Evolutionary conservation across 768 basidiomycete genomes (phyloP), one percentile per base, ranked within the genome.

Genomic region (Russula compacta): DNA sequence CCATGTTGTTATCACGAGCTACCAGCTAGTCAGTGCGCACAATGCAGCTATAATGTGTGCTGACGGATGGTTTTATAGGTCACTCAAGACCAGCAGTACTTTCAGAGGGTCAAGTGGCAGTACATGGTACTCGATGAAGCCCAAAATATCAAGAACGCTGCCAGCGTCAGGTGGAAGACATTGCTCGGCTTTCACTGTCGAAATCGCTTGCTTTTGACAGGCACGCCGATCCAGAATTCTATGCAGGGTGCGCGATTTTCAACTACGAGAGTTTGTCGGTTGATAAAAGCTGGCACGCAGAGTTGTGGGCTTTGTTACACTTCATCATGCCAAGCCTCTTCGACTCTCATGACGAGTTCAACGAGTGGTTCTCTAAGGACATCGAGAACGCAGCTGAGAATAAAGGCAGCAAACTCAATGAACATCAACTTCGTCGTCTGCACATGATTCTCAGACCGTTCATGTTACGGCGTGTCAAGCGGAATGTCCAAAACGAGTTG

Each of bases 81-180:
- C 51, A 94, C 92, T 2, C 89, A 92, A 77, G 97, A 98, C 71
- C 94, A 97, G 69, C 92, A 98, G 67, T 97, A 99, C 74, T 95
- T 99, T 75, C 92, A 97, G 70, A 83, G 90, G 42, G 87, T 98
- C 64, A 95, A 93, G 69, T 99, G 97, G 97, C 97, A 99, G 74
- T 99, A 98, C 71, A 98, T 98, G 95, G 84, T 99, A 61, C 79
- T 99, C n/a, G 97, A 99, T 68, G 97, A 99, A 73, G 97, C 97
- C 2, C 97, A 99, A 73, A 98, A 98, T 59, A 98, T 99, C 80
- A 99, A 99, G 79, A 95, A 94, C 69, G 94, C 97, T 24, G 84
- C 91, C 24, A 93, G 90, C 73, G 89, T 92, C 9, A 82, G 97
- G 46, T 99, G 97, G 97, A 98, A 98, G 74, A 95, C 95, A 1